These are phyloP conservation scores for Mycena chlorophos DNA, from an alignment of 768 basidiomycete species.

Conservation along the genomic window DNA sequence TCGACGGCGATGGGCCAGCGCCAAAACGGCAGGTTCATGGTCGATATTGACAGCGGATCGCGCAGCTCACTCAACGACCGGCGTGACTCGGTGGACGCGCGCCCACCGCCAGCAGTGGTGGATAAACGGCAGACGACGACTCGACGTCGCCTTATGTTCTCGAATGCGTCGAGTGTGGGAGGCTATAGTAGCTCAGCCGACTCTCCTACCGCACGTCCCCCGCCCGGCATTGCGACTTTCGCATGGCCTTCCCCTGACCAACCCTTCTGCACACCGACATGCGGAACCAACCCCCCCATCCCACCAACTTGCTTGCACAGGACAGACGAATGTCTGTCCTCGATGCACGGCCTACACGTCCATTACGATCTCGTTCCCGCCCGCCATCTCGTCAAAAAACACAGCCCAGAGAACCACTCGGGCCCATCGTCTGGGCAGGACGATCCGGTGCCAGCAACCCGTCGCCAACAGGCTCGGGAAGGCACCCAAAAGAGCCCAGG, in stretches of 20 bases:
- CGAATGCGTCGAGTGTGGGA: slow-evolving; percentile 54
- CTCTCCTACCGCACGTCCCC: slow-evolving; percentile 62
- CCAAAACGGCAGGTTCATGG: slow-evolving; percentile 80
- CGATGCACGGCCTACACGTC: slow-evolving; percentile 51
- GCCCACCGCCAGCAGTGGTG: slow-evolving; percentile 59
- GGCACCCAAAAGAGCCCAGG: slow-evolving; percentile 47
- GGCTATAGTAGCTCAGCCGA: slow-evolving; percentile 54
- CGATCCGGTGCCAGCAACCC: slow-evolving; percentile 41
- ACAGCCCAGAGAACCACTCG: slow-evolving; percentile 42
- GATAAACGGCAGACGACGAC: slow-evolving; percentile 69
- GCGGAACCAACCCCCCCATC: slow-evolving; percentile 43
- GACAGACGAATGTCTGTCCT: slow-evolving; percentile 82
- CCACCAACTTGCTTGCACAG: slow-evolving; percentile 55
- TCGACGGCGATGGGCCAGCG: too few species aligned
- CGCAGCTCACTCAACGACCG: slow-evolving; percentile 79
- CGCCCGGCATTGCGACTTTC: slow-evolving; percentile 67
- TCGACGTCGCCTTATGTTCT: slow-evolving; percentile 69
- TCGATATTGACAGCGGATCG: slow-evolving; percentile 77
- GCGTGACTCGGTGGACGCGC: slow-evolving; percentile 72
- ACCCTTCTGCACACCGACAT: slow-evolving; percentile 42
- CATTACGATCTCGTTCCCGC: slow-evolving; percentile 65
- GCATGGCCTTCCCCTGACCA: slow-evolving; percentile 59
- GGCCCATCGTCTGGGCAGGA: slow-evolving; percentile 46
- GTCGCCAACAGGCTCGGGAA: slow-evolving; percentile 36
- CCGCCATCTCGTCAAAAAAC: slow-evolving; percentile 66